Conservation (phyloP, 441 rosid species). For the Hura crepitans region DNA sequence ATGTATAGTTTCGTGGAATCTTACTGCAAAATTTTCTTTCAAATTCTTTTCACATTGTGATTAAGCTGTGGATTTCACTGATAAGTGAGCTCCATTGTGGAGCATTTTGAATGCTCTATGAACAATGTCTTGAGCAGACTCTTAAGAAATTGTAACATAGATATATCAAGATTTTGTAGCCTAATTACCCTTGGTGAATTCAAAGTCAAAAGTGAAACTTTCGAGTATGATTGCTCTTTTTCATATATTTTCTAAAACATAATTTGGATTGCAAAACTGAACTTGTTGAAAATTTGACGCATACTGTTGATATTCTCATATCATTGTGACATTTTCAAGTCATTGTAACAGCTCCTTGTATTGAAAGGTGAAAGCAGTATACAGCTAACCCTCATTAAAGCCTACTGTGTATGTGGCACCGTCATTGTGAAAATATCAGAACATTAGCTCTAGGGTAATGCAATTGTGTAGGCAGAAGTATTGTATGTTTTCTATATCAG, state of each 20-base stretch:
- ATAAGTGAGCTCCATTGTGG: not conserved
- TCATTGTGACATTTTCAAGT: not conserved
- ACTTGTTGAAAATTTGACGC: not conserved
- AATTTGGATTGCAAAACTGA: not conserved
- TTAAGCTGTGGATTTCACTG: not conserved
- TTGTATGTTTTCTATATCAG: too few relatives aligned
- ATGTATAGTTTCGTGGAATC: not conserved
- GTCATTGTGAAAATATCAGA: not conserved
- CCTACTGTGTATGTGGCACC: not conserved
- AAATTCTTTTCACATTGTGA: not conserved
- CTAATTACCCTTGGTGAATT: too few relatives aligned
- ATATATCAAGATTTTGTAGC: too few relatives aligned
- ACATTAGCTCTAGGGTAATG: not conserved
- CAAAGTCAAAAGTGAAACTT: not conserved
- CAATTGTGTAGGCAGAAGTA: not conserved
- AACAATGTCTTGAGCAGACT: not conserved
- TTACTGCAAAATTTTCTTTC: not conserved
- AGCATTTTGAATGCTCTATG: not conserved
- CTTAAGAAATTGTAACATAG: not conserved
- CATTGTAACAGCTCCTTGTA: not conserved
- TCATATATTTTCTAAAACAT: too few relatives aligned
- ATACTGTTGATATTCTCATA: not conserved
- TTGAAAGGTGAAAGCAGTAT: not conserved
- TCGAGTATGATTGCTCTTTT: not conserved
- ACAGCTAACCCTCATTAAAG: not conserved